phyloP scores from a whole-genome alignment of 176 grass and related monocot genomes.

The Eragrostis nindensis region DNA sequence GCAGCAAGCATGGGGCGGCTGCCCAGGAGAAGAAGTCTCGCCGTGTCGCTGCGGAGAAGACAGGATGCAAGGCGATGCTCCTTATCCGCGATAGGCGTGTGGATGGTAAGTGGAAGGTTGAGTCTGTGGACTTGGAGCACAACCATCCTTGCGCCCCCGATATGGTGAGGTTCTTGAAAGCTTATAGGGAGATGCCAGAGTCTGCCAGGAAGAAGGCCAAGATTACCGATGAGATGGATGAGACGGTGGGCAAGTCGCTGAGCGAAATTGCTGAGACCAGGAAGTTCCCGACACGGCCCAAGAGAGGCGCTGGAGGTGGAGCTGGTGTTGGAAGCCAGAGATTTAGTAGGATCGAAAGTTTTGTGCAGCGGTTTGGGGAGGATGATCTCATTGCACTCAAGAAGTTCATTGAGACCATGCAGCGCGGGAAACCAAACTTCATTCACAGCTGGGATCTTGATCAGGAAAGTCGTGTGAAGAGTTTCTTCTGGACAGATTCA shows the following conservation, averaged over 20 bases:
- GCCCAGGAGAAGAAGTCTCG: conserved; percentile 44
- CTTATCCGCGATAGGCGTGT: conserved; percentile 65
- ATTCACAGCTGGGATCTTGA: conserved; percentile 87
- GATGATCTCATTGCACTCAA: conserved; percentile 53
- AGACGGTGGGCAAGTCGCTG: conserved; percentile 54
- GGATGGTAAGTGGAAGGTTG: conserved; percentile 70
- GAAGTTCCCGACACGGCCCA: conserved; percentile 61
- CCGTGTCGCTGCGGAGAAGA: conserved; percentile 55
- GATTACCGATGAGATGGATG: conserved; percentile 59
- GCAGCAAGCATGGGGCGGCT: conserved; percentile 41
- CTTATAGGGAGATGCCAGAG: conserved; percentile 67
- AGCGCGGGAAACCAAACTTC: conserved; percentile 70
- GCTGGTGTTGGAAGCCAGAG: conserved; percentile 38
- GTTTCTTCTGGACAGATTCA: conserved; percentile 78
- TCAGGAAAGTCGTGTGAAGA: conserved; percentile 62
- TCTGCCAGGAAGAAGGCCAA: conserved; percentile 65
- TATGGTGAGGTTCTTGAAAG: conserved; percentile 88
- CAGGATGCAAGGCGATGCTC: conserved; percentile 69
- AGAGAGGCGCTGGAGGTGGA: conserved; percentile 37
- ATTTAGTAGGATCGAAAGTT: conserved; percentile 37
- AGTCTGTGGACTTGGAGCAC: conserved; percentile 73
- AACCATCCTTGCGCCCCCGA: conserved; percentile 81
- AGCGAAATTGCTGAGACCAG: conserved; percentile 60
- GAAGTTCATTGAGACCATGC: conserved; percentile 72
- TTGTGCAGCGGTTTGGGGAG: conserved; percentile 50